A percentile compares a stretch with the other conserved stretches of the same genome.
Evolutionary conservation across 441 rosid genomes (phyloP).

Genomic region (Cnidoscolus chayamansa): DNA sequence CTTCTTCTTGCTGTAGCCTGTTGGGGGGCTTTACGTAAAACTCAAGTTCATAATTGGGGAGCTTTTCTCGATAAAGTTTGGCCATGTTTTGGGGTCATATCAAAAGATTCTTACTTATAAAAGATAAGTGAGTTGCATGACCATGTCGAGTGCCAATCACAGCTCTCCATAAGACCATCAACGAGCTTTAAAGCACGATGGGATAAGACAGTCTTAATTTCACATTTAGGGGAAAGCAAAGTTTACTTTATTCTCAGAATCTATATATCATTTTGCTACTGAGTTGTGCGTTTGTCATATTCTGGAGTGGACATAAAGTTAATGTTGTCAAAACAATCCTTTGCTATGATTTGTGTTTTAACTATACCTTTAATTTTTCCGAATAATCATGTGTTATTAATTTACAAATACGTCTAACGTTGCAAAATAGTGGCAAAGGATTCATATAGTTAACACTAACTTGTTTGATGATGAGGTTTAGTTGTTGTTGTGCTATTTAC

Average conservation of each 20-base stretch:
- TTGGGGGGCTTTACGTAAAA: conserved; percentile 16
- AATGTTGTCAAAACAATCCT: conserved; percentile 4
- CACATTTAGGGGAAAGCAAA: conserved; percentile 6
- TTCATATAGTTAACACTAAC: no score
- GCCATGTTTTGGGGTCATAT: conserved; percentile 18
- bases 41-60: conserved; percentile 11
- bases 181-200: conserved; percentile 12
- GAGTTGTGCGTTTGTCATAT: not conserved
- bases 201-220: conserved; percentile 24
- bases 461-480: no score
- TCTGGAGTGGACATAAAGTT: conserved; percentile 5
- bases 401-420: not conserved
- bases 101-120: conserved; percentile 18
- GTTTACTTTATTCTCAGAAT: conserved; percentile 8
- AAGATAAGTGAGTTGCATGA: conserved; percentile 5
- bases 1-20: conserved; percentile 14
- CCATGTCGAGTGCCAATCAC: conserved; percentile 6
- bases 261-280: conserved; percentile 4
- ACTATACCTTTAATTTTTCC: not conserved
- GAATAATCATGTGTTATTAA: not conserved
- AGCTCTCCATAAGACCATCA: not conserved
- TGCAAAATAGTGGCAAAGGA: no score
- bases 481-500: no score
- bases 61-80: conserved; percentile 13
- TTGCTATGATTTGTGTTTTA: not conserved